These are phyloP conservation scores for Boletus tomentosulus DNA, from an alignment of 768 basidiomycete species.

Conservation along the genomic window DNA sequence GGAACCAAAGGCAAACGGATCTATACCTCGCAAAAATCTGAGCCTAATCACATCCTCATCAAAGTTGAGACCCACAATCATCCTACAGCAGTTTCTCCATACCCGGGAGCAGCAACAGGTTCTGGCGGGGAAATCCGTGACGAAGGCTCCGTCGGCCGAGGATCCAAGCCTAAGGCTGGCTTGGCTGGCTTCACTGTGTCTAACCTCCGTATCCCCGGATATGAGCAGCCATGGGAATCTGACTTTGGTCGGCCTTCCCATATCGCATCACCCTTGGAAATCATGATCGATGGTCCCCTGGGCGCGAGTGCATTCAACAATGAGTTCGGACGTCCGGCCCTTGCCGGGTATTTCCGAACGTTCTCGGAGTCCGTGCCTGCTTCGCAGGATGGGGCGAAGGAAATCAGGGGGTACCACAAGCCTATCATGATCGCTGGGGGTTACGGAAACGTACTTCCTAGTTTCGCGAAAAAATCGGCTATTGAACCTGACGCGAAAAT, in stretches of 20 bases:
- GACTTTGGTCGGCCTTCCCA: constrained; percentile 88
- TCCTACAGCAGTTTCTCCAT: constrained; percentile 97
- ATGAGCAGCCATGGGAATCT: constrained; percentile 92
- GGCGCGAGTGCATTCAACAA: constrained; percentile 97
- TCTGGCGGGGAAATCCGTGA: constrained; percentile 98
- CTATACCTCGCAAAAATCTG: constrained; percentile 54
- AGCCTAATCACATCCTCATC: constrained; percentile 84
- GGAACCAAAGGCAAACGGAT: constrained; percentile 27
- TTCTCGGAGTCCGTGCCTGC: constrained; percentile 76
- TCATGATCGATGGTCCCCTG: constrained; percentile 95
- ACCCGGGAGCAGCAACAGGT: constrained; percentile 97
- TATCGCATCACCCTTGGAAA: constrained; percentile 90
- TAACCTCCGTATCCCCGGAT: constrained; percentile 89
- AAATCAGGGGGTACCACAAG: constrained; percentile 96
- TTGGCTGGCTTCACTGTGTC: constrained; percentile 90
- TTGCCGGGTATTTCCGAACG: constrained; percentile 93
- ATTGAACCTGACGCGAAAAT: constrained; percentile 84
- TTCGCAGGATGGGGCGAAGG: constrained; percentile 43
- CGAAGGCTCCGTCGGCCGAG: constrained; percentile 93
- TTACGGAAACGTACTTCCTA: constrained; percentile 85
- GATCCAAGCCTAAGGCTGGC: constrained; percentile 95
- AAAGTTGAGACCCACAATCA: constrained; percentile 99
- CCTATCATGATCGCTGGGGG: constrained; percentile 99
- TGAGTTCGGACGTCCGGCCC: constrained; percentile 92
- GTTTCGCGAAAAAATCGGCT: constrained; percentile 72